phyloP scores from a whole-genome alignment of 2,329 filamentous ascomycete genomes.

The Plectosphaerella sp. region DNA sequence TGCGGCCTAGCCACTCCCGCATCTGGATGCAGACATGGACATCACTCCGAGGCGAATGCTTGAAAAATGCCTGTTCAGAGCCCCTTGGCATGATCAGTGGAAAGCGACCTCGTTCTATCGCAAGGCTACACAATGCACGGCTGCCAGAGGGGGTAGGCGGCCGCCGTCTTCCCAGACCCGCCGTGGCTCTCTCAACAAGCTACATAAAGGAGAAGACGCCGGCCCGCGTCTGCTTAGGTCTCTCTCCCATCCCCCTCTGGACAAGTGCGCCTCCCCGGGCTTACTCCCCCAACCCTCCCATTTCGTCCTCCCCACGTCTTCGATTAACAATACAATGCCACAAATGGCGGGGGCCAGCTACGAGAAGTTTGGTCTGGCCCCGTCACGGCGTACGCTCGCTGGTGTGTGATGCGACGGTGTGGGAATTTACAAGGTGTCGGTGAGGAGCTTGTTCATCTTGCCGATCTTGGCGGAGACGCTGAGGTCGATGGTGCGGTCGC shows the following conservation, averaged over 20 bases:
- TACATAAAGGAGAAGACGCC: no score
- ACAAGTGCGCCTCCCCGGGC: background rate
- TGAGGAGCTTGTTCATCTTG: slow-evolving; percentile 99
- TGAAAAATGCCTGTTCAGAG: no score
- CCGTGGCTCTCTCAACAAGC: no score
- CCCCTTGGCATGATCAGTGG: background rate
- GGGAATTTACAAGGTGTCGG: slow-evolving; percentile 81
- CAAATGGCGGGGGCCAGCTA: background rate
- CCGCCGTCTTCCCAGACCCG: no score
- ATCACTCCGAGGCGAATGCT: no score
- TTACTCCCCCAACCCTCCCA: background rate
- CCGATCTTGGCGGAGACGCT: slow-evolving; percentile 91
- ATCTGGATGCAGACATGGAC: no score
- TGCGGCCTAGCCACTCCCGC: no score
- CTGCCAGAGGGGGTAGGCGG: background rate
- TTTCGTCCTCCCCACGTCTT: background rate
- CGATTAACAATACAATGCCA: background rate
- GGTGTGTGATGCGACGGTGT: background rate
- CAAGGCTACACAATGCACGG: background rate
- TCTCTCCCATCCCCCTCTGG: no score
- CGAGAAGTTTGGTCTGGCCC: background rate
- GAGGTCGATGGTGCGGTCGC: slow-evolving; percentile 96
- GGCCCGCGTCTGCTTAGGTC: no score
- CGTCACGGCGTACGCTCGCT: background rate
- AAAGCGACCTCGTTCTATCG: background rate